Percentiles rank a stretch among this genome's conserved stretches.
phyloP scores from a whole-genome alignment of 768 basidiomycete genomes.

The Bullera alba region DNA sequence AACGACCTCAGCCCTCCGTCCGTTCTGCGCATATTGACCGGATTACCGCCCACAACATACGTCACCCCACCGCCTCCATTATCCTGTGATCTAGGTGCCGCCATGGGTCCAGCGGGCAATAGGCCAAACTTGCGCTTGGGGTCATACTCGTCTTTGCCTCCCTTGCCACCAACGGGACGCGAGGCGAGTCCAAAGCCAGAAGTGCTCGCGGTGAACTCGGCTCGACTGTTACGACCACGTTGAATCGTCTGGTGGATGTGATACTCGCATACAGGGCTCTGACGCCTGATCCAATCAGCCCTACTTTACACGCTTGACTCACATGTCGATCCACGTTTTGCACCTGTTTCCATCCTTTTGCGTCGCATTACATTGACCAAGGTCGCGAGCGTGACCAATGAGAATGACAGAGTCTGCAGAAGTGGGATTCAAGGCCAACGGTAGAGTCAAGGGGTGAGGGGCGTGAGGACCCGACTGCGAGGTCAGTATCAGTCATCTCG shows the following conservation, averaged over 20 bases:
- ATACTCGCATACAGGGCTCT: slow-evolving; percentile 78
- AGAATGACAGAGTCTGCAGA: slow-evolving; percentile 71
- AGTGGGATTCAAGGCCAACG: slow-evolving; percentile 80
- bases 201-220: slow-evolving; percentile 66
- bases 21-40: slow-evolving; percentile 50
- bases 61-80: slow-evolving; percentile 50
- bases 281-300: slow-evolving; percentile 49
- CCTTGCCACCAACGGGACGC: not conserved
- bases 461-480: slow-evolving; percentile 41
- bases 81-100: slow-evolving; percentile 20
- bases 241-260: slow-evolving; percentile 79
- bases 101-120: slow-evolving; percentile 30
- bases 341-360: slow-evolving; percentile 76
- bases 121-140: slow-evolving; percentile 32
- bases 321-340: slow-evolving; percentile 75
- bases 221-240: slow-evolving; percentile 62
- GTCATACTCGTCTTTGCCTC: slow-evolving; percentile 23
- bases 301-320: slow-evolving; percentile 19
- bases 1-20: slow-evolving; percentile 23
- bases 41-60: slow-evolving; percentile 74
- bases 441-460: slow-evolving; percentile 71
- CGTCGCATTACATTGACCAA: slow-evolving; percentile 72
- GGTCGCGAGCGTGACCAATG: slow-evolving; percentile 76
- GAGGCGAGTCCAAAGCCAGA: slow-evolving; percentile 26
- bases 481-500: not conserved